phyloP scores from a whole-genome alignment of 1,139 yeast species.

The Yamadazyma mexicana region DNA sequence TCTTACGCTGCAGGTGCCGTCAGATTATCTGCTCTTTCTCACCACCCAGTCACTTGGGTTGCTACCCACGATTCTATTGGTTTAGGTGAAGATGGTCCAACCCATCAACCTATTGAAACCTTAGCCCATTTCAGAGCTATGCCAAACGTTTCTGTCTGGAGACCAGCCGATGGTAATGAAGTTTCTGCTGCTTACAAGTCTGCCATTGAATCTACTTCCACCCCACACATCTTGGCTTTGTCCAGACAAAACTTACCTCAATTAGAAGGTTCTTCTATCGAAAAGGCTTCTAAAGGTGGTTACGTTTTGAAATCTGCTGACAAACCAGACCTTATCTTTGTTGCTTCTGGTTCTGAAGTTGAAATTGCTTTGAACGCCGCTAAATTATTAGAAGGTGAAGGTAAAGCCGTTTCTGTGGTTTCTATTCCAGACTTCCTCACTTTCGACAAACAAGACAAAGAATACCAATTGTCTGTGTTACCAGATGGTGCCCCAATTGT shows the following conservation, averaged over 20 bases:
- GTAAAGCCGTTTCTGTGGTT: slow-evolving; percentile 63
- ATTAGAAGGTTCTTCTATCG: slow-evolving; percentile 88
- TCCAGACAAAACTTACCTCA: slow-evolving; percentile 98
- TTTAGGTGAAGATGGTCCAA: slow-evolving; percentile 99
- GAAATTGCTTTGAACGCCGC: slow-evolving; percentile 80
- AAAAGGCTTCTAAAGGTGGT: slow-evolving; percentile 95
- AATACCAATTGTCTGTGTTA: slow-evolving; percentile 80
- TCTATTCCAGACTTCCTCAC: slow-evolving; percentile 93
- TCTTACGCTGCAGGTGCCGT: slow-evolving; percentile 98
- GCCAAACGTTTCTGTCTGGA: slow-evolving; percentile 96
- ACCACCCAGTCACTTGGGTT: slow-evolving; percentile 93
- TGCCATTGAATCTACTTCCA: slow-evolving; percentile 67
- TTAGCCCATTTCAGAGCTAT: slow-evolving; percentile 96
- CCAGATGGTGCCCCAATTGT: slow-evolving; percentile 94
- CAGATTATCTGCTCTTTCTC: slow-evolving; percentile 90
- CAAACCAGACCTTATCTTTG: slow-evolving; percentile 76
- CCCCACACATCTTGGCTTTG: slow-evolving; percentile 89
- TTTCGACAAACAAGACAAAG: slow-evolving; percentile 79
- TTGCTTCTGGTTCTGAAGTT: slow-evolving; percentile 97
- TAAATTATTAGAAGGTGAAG: slow-evolving; percentile 64
- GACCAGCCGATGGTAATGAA: slow-evolving; percentile 99
- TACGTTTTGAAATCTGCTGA: slow-evolving; percentile 63
- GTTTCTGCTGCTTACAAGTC: slow-evolving; percentile 92
- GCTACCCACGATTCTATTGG: slow-evolving; percentile 99
- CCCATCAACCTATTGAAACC: slow-evolving; percentile 99